phyloP scores from a whole-genome alignment of 345 rosid species.

The Linum lewisii region DNA sequence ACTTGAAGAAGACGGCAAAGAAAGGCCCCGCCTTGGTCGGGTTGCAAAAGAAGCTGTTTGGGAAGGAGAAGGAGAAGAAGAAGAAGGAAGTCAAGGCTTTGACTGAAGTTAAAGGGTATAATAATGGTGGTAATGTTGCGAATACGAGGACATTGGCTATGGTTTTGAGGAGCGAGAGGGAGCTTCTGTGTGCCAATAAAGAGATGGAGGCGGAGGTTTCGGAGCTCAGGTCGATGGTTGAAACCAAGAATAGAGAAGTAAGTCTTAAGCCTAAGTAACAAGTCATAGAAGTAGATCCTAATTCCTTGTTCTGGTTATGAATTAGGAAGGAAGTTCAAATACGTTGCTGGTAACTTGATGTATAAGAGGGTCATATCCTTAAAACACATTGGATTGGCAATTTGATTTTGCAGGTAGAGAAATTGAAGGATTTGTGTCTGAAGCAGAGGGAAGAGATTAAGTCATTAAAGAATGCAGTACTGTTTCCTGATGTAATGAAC shows the following conservation, averaged over 20 bases:
- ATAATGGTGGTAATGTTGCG: conserved; percentile 10
- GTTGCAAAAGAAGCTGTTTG: conserved; percentile 75
- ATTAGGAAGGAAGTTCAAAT: no score
- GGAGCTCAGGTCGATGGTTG: conserved; percentile 41
- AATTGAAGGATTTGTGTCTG: conserved; percentile 80
- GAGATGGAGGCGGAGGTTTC: conserved; percentile 56
- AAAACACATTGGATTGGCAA: no score
- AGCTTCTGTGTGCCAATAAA: conserved; percentile 64
- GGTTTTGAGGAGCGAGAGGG: conserved; percentile 87
- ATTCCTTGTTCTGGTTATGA: no score
- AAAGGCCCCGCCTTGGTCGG: conserved; percentile 33
- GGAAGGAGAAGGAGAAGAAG: conserved; percentile 28
- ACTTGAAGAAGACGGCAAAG: conserved; percentile 52
- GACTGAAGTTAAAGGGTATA: conserved; percentile 57
- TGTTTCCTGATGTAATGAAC: conserved; percentile 71
- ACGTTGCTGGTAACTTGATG: no score
- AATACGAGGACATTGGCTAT: conserved; percentile 70
- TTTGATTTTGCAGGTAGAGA: conserved; percentile 59
- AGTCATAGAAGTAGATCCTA: no score
- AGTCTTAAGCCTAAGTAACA: no score
- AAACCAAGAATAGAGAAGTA: conserved; percentile 66
- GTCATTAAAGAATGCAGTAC: conserved; percentile 52
- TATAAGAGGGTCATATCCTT: not conserved
- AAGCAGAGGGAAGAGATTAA: conserved; percentile 87
- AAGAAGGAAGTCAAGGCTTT: conserved; percentile 53